These are phyloP conservation scores for Ophiorrhiza pumila DNA, from an alignment of 257 asterid species.

Conservation along the genomic window DNA sequence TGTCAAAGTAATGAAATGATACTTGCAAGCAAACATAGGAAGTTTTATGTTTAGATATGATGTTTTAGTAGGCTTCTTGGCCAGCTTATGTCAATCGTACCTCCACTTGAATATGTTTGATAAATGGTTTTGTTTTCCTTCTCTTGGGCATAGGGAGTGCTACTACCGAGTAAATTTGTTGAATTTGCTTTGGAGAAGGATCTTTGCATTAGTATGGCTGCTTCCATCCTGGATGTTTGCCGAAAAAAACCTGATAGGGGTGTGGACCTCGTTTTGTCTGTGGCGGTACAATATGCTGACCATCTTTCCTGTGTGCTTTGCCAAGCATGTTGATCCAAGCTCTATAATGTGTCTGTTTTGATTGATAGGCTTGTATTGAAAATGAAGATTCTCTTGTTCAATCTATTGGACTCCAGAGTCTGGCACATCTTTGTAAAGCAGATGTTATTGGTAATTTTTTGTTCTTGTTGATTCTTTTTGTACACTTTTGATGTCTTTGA, in stretches of 20 bases:
- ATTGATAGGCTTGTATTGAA: conserved; percentile 79
- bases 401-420: conserved; percentile 86
- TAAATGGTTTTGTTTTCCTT: conserved; percentile 14
- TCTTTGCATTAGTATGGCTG: conserved; percentile 72
- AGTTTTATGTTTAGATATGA: not conserved
- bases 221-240: conserved; percentile 84
- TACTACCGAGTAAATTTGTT: conserved; percentile 52
- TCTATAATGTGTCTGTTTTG: conserved; percentile 29
- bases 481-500: not conserved
- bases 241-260: conserved; percentile 93
- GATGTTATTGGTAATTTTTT: conserved; percentile 74
- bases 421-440: conserved; percentile 95
- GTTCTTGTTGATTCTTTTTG: not conserved
- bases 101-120: not conserved
- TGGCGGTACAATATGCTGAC: conserved; percentile 60
- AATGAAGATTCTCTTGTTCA: conserved; percentile 66
- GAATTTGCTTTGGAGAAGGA: conserved; percentile 52
- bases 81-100: not conserved
- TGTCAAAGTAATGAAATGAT: not conserved
- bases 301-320: conserved; percentile 24
- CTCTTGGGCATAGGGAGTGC: conserved; percentile 58
- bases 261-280: conserved; percentile 89
- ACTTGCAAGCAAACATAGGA: not conserved
- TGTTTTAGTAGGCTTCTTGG: not conserved
- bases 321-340: conserved; percentile 24